Percentiles rank a stretch among this genome's conserved stretches.
These are phyloP conservation scores for Hibiscus tridactylites DNA, from an alignment of 345 rosid species.

Conservation along the genomic window DNA sequence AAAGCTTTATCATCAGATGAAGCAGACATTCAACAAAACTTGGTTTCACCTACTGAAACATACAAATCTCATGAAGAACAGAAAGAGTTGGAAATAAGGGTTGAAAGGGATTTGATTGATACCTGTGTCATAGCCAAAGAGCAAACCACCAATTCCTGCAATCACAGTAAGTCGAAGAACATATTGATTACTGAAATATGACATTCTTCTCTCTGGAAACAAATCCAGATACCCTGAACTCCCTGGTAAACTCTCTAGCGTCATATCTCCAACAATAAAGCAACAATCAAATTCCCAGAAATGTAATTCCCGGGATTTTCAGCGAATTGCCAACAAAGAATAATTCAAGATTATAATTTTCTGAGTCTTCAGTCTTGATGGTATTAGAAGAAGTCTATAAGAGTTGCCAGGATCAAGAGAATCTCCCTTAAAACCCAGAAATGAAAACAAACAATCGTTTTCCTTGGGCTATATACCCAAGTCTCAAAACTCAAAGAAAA, in stretches of 20 bases:
- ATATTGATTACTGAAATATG: conserved; percentile 58
- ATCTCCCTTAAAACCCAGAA: not conserved
- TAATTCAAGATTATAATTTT: not conserved
- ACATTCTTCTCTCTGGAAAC: conserved; percentile 90
- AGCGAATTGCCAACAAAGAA: not conserved
- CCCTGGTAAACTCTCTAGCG: conserved; percentile 65
- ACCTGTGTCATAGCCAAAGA: conserved; percentile 98
- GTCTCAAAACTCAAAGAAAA: not conserved
- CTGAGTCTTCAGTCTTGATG: not conserved
- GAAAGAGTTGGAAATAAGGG: not conserved
- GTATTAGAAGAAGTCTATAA: too few relatives aligned
- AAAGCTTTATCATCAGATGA: not conserved
- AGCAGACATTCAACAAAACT: not conserved
- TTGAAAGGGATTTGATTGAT: not conserved
- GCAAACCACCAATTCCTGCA: conserved; percentile 89
- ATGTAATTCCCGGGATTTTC: not conserved
- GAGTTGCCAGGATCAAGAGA: not conserved
- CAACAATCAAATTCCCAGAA: not conserved
- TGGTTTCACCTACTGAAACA: not conserved
- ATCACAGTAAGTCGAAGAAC: conserved; percentile 64
- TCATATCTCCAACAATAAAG: conserved; percentile 25
- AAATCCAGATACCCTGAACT: conserved; percentile 85
- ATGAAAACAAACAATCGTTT: not conserved
- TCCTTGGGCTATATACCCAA: not conserved
- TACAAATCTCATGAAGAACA: not conserved